Percentiles rank a stretch among this genome's conserved stretches.
phyloP scores from a whole-genome alignment of 1,139 yeast species.

The Yamadazyma jaroonii region DNA sequence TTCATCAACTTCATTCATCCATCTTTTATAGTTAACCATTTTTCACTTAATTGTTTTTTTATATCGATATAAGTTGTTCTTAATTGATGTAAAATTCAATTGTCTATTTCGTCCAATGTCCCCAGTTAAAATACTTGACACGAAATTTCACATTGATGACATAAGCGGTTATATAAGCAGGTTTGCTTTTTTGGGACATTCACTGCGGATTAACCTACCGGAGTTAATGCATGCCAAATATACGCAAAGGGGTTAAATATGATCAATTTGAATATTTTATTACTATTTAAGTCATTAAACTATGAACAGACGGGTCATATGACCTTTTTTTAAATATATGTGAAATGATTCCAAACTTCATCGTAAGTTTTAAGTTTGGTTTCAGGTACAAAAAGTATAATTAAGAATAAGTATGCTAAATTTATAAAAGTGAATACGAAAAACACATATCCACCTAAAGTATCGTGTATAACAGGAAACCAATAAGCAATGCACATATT shows the following conservation, averaged over 20 bases:
- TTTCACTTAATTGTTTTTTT: slow-evolving; percentile 7
- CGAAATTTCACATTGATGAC: not conserved
- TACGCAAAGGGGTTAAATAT: no score
- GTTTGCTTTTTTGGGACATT: no score
- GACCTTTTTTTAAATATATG: slow-evolving; percentile 5
- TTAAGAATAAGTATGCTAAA: slow-evolving; percentile 18
- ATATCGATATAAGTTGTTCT: not conserved
- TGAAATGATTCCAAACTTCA: slow-evolving; percentile 26
- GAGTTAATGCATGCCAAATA: not conserved
- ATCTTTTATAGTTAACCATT: slow-evolving; percentile 44
- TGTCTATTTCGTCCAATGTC: not conserved
- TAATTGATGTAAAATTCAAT: no score
- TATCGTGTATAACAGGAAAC: slow-evolving; percentile 54
- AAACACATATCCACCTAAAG: slow-evolving; percentile 29
- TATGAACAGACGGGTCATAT: no score
- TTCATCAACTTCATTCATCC: slow-evolving; percentile 59
- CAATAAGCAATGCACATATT: slow-evolving; percentile 73
- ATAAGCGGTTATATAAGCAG: not conserved
- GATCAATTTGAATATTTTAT: no score
- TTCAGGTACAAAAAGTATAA: slow-evolving; percentile 30
- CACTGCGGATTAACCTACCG: no score
- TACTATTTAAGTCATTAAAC: no score
- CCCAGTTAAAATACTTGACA: not conserved
- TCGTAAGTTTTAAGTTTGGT: slow-evolving; percentile 25
- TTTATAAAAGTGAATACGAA: slow-evolving; percentile 26